Conservation (phyloP, 805 yeast genomes). For the Candida taoyuanica region DNA sequence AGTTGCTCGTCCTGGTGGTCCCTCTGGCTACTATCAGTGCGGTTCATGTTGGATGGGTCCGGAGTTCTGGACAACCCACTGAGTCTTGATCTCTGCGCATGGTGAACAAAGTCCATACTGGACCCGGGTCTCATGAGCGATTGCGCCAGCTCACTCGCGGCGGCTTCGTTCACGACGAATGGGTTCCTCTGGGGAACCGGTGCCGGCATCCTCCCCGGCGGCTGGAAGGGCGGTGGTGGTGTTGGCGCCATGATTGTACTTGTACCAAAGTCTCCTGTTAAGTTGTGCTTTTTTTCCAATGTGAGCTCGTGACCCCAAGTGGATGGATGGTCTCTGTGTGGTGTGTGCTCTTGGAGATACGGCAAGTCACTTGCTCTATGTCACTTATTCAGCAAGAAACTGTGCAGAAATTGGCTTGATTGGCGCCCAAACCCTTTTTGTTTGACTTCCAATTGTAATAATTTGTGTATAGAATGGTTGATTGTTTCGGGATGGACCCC, state of each 20-base stretch:
- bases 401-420: too few relatives aligned
- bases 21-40: background rate
- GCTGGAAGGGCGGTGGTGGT: background rate
- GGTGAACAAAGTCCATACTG: slow-evolving; percentile 10
- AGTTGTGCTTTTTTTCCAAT: background rate
- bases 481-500: too few relatives aligned
- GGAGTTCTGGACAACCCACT: slow-evolving; percentile 22
- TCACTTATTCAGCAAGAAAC: too few relatives aligned
- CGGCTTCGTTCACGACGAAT: slow-evolving; percentile 1
- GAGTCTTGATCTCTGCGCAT: slow-evolving; percentile 6
- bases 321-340: background rate
- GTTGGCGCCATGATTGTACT: background rate
- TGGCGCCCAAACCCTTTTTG: too few relatives aligned
- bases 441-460: too few relatives aligned
- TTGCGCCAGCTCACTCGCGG: slow-evolving; percentile 2
- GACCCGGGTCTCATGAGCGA: slow-evolving; percentile 18
- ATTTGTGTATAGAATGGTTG: too few relatives aligned
- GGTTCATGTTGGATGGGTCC: slow-evolving; percentile 19
- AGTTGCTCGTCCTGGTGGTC: slow-evolving; percentile 20
- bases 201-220: slow-evolving; percentile 16
- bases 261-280: background rate
- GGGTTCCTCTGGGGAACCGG: slow-evolving; percentile 24
- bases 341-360: too few relatives aligned
- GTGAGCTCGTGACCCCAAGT: background rate
- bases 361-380: too few relatives aligned